Conservation (phyloP, 495 filamentous ascomycete species). For the Aspergillus sclerotiicarbonarius region DNA sequence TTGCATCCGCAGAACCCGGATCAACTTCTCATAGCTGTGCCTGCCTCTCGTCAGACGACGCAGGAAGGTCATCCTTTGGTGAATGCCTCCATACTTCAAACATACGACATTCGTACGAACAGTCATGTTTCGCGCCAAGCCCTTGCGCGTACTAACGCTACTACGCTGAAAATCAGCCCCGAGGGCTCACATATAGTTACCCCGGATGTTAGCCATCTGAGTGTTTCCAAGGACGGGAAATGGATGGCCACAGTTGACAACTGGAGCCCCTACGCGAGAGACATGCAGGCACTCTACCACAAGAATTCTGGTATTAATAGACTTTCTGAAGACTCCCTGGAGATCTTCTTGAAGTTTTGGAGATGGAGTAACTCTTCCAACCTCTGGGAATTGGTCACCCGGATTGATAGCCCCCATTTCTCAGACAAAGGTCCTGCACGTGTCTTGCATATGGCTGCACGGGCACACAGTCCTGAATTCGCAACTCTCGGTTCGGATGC, state of each 20-base stretch:
- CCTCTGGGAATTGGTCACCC: slow-evolving; percentile 70
- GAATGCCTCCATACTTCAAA: slow-evolving; percentile 66
- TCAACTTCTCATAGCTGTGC: slow-evolving; percentile 61
- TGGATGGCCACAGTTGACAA: slow-evolving; percentile 93
- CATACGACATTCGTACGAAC: slow-evolving; percentile 72
- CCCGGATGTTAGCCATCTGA: slow-evolving; percentile 70
- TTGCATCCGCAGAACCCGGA: slow-evolving; percentile 56
- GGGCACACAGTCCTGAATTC: slow-evolving; percentile 66
- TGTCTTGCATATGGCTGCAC: slow-evolving; percentile 68
- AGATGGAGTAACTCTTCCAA: slow-evolving; percentile 61
- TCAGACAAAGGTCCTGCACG: slow-evolving; percentile 46
- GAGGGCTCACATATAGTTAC: slow-evolving; percentile 65
- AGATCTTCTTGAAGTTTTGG: slow-evolving; percentile 92
- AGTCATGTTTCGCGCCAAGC: slow-evolving; percentile 80
- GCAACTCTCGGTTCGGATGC: slow-evolving; percentile 81
- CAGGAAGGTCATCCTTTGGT: slow-evolving; percentile 27
- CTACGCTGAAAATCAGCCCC: slow-evolving; percentile 70
- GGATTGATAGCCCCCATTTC: slow-evolving; percentile 81
- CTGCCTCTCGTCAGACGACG: slow-evolving; percentile 42
- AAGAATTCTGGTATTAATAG: slow-evolving; percentile 32
- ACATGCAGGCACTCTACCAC: slow-evolving; percentile 53
- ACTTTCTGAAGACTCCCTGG: slow-evolving; percentile 51
- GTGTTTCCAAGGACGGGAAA: slow-evolving; percentile 71
- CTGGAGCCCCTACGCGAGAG: slow-evolving; percentile 71
- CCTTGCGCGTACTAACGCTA: slow-evolving; percentile 81